Evolutionary conservation across 306 rosid genomes (phyloP).

Genomic region (Oxytropis ochrocephala): DNA sequence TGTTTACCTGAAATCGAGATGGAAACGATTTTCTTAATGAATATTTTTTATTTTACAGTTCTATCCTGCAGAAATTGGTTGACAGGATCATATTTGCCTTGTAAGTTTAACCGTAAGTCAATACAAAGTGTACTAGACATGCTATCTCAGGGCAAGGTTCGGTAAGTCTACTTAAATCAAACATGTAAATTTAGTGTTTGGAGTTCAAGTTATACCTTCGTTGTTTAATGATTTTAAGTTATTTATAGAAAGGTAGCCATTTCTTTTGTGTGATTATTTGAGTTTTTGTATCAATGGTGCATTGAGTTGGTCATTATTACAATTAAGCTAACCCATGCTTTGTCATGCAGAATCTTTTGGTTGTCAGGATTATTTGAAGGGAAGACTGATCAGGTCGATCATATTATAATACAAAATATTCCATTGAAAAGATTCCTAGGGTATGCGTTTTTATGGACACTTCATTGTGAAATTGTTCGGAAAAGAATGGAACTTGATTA

Average conservation of each 20-base stretch:
- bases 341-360: conserved; percentile 77
- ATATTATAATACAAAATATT: conserved; percentile 88
- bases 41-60: conserved; percentile 43
- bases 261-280: neutral
- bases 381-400: conserved; percentile 61
- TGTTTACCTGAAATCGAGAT: neutral
- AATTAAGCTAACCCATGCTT: conserved; percentile 12
- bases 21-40: neutral
- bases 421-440: conserved; percentile 62
- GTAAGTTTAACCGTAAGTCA: conserved; percentile 45
- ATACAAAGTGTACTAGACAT: conserved; percentile 63
- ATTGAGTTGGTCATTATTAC: neutral
- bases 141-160: conserved; percentile 65
- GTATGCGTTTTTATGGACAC: conserved; percentile 37
- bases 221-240: neutral
- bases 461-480: conserved; percentile 1
- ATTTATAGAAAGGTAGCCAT: neutral
- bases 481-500: conserved; percentile 23
- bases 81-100: conserved; percentile 66
- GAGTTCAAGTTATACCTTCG: conserved; percentile 8
- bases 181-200: conserved; percentile 11
- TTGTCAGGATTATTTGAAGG: conserved; percentile 77
- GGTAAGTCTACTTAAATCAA: conserved; percentile 42
- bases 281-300: neutral
- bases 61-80: conserved; percentile 94